Evolutionary conservation across 306 rosid genomes (phyloP), one percentile per base, ranked within the genome.

Genomic region (Vicia sativa): DNA sequence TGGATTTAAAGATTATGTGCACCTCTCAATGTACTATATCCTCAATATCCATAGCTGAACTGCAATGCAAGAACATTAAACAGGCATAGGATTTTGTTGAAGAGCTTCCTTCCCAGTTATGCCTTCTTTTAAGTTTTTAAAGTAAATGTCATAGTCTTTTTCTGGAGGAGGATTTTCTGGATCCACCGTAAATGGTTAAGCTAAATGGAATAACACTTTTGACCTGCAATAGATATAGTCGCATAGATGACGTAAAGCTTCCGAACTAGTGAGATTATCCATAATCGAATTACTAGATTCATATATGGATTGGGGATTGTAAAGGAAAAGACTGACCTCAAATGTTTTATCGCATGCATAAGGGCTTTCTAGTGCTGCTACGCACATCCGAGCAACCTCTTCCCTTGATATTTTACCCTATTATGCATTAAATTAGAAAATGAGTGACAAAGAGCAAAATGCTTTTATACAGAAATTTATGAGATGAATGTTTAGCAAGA

Each of bases 361-460:
- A 34, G 93, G 88, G 78, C 91, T 93, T 65, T 90, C 95, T 67
- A 93, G 81, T n/a, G 97, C 96, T 65, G 91, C 95, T 35, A 85
- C 82, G 21, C 97, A 93, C 14, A 93, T 85, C n/a, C 67, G 81
- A 62, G 96, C 96, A 54, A 93, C 19, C 80, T 93, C 96, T 70
- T 92, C 96, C 78, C 96, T 83, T 62, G 98, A 90, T 75, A 92
- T 79, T 83, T 87, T 92, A 15, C 97, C 96, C 96, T 92, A 79
- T 21, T 78, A 16, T 53, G 54, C 25, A 74, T 48, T 16, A 14
- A 41, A 37, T 39, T 13, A 42, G 41, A 5, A 83, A 16, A 67
- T 45, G 58, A 68, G 48, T 7, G 9, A 45, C 11, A 70, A 37
- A 42, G 53, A 15, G 42, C 41, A 15, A 65, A 48, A 28, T 15